Base-by-base conservation (phyloP, 2,329 filamentous ascomycete genomes). In the Botrytis paeoniae region DNA sequence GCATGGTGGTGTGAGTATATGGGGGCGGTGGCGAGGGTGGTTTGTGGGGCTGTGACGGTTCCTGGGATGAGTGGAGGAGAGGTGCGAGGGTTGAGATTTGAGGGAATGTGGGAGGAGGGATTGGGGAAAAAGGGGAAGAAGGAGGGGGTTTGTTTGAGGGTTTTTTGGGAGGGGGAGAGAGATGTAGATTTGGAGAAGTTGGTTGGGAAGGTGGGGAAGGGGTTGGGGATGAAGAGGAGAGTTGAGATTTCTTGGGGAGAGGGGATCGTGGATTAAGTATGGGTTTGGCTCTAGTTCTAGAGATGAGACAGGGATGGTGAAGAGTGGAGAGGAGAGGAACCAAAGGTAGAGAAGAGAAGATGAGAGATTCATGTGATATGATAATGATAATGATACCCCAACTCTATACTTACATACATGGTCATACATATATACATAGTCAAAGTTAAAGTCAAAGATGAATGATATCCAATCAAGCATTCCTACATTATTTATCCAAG, bases 1-100 rank as follows among this genome's bases (percentile, higher is more conserved):
- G 76, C 72, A n/a, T 81, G 77, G 74, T 81, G 79, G 79, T 81
- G 79, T 71, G 75, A 78, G 25, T 80, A 78, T 65, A 74, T 81
- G 45, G 80, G 80, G n/a, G 41, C n/a, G 63, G 20, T 72, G 41
- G 48, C 60, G 32, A 41, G 60, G 32, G 63, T 57, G 37, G 14
- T 71, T 22, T 65, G 60, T 41, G 45, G 16, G 16, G 18, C 66
- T n/a, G 37, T 32, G 22, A 22, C 37, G 29, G 69, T 43, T 48
- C 35, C 6, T 22, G 8, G 35, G 4, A 5, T 10, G 7, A 16
- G 18, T 1, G 18, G 20, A 2, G 41, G 45, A 3, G 45, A 16
- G 37, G 18, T n/a, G 29, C 22, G 14, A 39, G 60, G 60, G 9
- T 25, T 71, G 6, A 25, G 18, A 25, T 64, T 71, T 20, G 9